Percentiles rank a stretch among this genome's conserved stretches.
Conservation (phyloP, 768 basidiomycete genomes). For the Hygrocybe coccinea region DNA sequence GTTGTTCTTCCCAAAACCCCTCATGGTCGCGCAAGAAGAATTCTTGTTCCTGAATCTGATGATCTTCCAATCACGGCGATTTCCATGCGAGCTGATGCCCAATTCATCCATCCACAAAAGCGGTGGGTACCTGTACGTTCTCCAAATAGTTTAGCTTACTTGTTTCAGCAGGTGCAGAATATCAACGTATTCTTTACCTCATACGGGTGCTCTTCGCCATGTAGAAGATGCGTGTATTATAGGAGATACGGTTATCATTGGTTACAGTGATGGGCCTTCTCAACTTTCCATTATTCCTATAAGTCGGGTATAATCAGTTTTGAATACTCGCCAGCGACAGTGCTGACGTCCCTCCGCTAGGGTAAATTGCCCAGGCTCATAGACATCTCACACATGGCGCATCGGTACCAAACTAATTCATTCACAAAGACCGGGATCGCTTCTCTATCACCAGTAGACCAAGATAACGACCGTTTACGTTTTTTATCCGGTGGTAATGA, state of each 20-base stretch:
- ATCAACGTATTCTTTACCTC: constrained; percentile 35
- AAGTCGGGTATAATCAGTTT: constrained; percentile 18
- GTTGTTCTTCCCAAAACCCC: constrained; percentile 17
- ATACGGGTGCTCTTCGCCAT: constrained; percentile 32
- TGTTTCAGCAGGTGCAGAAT: constrained; percentile 30
- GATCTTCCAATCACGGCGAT: constrained; percentile 37
- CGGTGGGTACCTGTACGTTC: constrained; percentile 24
- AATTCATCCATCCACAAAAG: constrained; percentile 36
- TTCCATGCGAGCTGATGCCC: constrained; percentile 44
- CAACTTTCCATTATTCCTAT: constrained; percentile 41
- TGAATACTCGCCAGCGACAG: neutral
- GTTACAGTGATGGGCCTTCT: constrained; percentile 37
- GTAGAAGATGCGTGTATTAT: constrained; percentile 46
- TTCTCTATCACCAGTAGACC: neutral
- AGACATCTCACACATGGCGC: neutral
- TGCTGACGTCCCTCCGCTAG: neutral
- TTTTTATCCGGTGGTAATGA: constrained; percentile 51
- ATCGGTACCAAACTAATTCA: neutral
- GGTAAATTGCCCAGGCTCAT: neutral
- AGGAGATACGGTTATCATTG: constrained; percentile 39
- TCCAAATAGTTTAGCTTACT: constrained; percentile 13
- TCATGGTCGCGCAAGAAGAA: constrained; percentile 25
- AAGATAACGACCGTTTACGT: neutral
- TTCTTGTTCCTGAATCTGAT: constrained; percentile 22
- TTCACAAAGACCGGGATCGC: neutral